Percentiles rank a stretch among this genome's conserved stretches.
Evolutionary conservation across 768 basidiomycete species (phyloP).

Genomic region (Tephrocybe rancida): DNA sequence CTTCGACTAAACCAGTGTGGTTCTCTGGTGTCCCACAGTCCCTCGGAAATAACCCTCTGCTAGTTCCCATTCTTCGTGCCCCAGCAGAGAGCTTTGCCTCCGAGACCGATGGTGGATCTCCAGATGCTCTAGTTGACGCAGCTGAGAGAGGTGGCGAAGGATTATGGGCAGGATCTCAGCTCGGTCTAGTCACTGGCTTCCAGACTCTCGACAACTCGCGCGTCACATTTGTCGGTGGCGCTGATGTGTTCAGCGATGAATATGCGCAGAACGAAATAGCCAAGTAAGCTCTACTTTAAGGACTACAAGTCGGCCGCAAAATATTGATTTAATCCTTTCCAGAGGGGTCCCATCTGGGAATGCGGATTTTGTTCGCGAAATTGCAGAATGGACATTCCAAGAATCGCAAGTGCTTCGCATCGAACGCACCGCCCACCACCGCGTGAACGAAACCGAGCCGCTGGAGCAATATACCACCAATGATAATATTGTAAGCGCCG

Average conservation of each 20-base stretch:
- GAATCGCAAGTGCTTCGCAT: slow-evolving; percentile 82
- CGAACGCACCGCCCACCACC: slow-evolving; percentile 73
- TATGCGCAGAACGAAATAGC: slow-evolving; percentile 65
- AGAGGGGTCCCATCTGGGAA: slow-evolving; percentile 76
- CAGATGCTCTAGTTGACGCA: slow-evolving; percentile 69
- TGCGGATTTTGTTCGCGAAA: slow-evolving; percentile 67
- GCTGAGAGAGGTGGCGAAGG: slow-evolving; percentile 77
- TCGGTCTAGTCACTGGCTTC: slow-evolving; percentile 86
- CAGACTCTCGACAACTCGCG: slow-evolving; percentile 81
- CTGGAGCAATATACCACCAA: slow-evolving; percentile 82
- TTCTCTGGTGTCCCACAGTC: slow-evolving; percentile 74
- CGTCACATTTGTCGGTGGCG: slow-evolving; percentile 79
- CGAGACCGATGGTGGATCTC: slow-evolving; percentile 64
- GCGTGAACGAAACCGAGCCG: slow-evolving; percentile 61
- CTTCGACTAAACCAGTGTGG: slow-evolving; percentile 63
- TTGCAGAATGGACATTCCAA: slow-evolving; percentile 91
- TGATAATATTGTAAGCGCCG: slow-evolving; percentile 69
- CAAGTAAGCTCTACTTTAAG: slow-evolving; percentile 43
- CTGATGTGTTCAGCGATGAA: slow-evolving; percentile 78
- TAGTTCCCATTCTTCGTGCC: slow-evolving; percentile 82
- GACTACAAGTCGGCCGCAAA: neutral
- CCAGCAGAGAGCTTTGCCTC: slow-evolving; percentile 76
- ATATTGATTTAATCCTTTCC: slow-evolving; percentile 6
- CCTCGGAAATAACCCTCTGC: slow-evolving; percentile 71
- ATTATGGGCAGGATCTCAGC: slow-evolving; percentile 77